A percentile compares a stretch with the other conserved stretches of the same genome.
These are phyloP conservation scores for Tranzscheliella williamsii DNA, from an alignment of 1,284 basidiomycete species.

Conservation along the genomic window DNA sequence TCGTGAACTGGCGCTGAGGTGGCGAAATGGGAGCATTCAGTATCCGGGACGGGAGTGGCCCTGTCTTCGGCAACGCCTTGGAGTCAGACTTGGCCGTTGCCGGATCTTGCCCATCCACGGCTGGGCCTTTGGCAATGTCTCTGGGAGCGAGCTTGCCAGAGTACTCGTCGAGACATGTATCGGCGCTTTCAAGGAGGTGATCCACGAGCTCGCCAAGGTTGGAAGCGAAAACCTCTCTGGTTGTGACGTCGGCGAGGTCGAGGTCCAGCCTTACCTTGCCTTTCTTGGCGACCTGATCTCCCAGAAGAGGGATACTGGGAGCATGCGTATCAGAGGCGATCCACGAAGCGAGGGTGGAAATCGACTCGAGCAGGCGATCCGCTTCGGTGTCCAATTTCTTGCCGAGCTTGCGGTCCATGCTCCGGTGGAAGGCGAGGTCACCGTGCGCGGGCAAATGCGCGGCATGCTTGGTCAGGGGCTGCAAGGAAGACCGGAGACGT, in stretches of 20 bases:
- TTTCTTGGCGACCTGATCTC: slow-evolving; percentile 4
- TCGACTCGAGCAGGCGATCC: slow-evolving; percentile 63
- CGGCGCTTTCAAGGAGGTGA: slow-evolving; percentile 79
- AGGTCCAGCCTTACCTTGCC: slow-evolving; percentile 7
- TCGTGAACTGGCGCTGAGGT: slow-evolving; percentile 53
- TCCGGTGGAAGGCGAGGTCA: slow-evolving; percentile 81
- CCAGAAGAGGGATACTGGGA: slow-evolving; percentile 15
- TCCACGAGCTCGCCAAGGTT: slow-evolving; percentile 81
- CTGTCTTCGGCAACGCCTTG: slow-evolving; percentile 31
- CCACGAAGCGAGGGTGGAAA: slow-evolving; percentile 38
- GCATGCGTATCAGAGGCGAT: slow-evolving; percentile 24
- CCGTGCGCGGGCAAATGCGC: slow-evolving; percentile 61
- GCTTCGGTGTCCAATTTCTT: slow-evolving; percentile 71
- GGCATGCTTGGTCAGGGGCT: slow-evolving; percentile 47
- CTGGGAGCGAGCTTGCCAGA: slow-evolving; percentile 72
- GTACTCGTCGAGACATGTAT: slow-evolving; percentile 78
- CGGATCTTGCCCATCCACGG: slow-evolving; percentile 1
- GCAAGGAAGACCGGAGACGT: slow-evolving; percentile 38
- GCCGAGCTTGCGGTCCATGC: slow-evolving; percentile 74
- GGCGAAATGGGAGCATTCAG: slow-evolving; percentile 52
- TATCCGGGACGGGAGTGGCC: slow-evolving; percentile 45
- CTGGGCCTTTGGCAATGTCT: slow-evolving; percentile 9
- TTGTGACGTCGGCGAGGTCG: slow-evolving; percentile 38
- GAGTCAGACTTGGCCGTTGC: neutral
- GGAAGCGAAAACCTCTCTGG: slow-evolving; percentile 76